Conservation (phyloP, 2,329 filamentous ascomycete genomes). For the Monosporascus sp. region DNA sequence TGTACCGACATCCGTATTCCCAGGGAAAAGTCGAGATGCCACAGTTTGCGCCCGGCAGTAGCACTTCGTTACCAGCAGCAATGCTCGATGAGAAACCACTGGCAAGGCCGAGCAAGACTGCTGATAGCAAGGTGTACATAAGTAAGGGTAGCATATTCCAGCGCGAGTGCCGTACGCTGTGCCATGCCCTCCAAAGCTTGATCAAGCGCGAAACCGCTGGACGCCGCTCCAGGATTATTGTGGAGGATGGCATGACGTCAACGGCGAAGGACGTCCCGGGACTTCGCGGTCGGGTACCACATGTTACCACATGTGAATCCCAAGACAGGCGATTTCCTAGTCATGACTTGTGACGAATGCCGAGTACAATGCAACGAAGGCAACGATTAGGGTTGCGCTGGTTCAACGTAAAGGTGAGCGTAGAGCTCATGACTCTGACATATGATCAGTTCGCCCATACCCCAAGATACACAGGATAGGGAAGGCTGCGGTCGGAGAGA, state of each 20-base stretch:
- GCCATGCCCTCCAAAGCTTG: slow-evolving; percentile 10
- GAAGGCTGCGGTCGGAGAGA: too few species aligned
- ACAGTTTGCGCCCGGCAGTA: background rate
- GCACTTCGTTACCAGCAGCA: slow-evolving; percentile 1
- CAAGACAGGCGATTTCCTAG: slow-evolving; percentile 18
- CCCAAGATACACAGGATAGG: slow-evolving; percentile 19
- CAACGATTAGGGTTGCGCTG: slow-evolving; percentile 27
- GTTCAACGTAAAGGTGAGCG: slow-evolving; percentile 24
- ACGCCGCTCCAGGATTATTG: slow-evolving; percentile 8
- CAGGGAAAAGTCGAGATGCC: background rate
- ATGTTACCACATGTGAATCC: slow-evolving; percentile 14
- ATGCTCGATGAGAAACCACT: slow-evolving; percentile 5
- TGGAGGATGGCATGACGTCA: slow-evolving; percentile 19
- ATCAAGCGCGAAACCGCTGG: slow-evolving; percentile 4
- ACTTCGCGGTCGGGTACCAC: slow-evolving; percentile 6
- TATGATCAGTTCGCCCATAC: slow-evolving; percentile 28
- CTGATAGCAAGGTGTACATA: background rate
- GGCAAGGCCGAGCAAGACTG: background rate
- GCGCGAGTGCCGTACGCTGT: background rate
- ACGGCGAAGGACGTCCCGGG: slow-evolving; percentile 21
- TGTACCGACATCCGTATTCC: slow-evolving; percentile 8
- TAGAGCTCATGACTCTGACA: slow-evolving; percentile 24
- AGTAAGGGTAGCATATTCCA: background rate
- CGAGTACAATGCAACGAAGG: slow-evolving; percentile 29
- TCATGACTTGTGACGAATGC: slow-evolving; percentile 13